These are phyloP conservation scores for Vicia faba DNA, from an alignment of 306 rosid genomes.

Conservation along the genomic window DNA sequence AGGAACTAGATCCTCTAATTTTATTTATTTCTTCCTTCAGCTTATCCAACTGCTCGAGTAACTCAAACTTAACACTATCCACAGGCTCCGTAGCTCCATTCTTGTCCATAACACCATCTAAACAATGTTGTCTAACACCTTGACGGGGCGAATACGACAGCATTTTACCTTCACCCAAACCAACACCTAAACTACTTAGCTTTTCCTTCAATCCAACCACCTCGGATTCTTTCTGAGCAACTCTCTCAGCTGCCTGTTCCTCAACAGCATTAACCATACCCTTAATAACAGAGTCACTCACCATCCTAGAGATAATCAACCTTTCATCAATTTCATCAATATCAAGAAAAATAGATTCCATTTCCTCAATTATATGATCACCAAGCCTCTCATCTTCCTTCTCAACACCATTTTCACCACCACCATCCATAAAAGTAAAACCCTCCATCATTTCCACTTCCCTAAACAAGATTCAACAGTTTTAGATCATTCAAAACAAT, in stretches of 20 bases:
- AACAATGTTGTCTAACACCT: conserved; percentile 15
- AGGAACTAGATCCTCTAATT: conserved; percentile 49
- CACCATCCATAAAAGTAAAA: conserved; percentile 41
- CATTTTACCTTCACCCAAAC: conserved; percentile 39
- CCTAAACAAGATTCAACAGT: conserved; percentile 36
- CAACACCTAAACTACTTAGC: conserved; percentile 39
- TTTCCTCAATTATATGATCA: conserved; percentile 56
- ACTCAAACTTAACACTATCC: conserved; percentile 46
- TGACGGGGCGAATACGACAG: conserved; percentile 35
- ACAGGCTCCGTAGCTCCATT: conserved; percentile 43
- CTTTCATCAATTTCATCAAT: conserved; percentile 58
- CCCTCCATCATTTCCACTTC: conserved; percentile 32
- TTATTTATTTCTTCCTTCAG: conserved; percentile 67
- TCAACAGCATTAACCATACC: conserved; percentile 76
- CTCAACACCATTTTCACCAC: conserved; percentile 38
- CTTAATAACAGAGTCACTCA: conserved; percentile 76
- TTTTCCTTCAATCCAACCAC: conserved; percentile 59
- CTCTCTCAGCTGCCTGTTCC: conserved; percentile 69
- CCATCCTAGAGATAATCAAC: conserved; percentile 83
- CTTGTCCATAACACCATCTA: conserved; percentile 37
- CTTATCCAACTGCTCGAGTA: conserved; percentile 54
- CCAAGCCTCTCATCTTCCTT: conserved; percentile 51
- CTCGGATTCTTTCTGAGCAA: conserved; percentile 73
- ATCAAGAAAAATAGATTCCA: conserved; percentile 65
- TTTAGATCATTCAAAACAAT: conserved; percentile 29